Evolutionary conservation across 2,329 filamentous ascomycete genomes (phyloP).

Genomic region (Botrytis aclada): DNA sequence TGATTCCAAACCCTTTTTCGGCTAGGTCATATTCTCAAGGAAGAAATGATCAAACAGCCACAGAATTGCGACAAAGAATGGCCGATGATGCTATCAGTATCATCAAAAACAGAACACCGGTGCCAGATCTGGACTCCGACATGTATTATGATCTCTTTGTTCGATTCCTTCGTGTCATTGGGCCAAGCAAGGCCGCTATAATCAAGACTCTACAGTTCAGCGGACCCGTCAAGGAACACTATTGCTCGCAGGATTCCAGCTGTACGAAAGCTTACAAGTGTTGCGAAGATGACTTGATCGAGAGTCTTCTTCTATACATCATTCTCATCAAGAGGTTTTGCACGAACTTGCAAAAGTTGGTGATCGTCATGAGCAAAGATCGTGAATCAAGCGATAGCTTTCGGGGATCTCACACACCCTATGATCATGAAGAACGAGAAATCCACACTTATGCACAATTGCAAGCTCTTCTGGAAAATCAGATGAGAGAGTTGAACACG

Average conservation of each 20-base stretch:
- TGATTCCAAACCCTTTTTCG: background rate
- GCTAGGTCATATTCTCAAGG: background rate
- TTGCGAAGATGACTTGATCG: background rate
- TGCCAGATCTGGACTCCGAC: background rate
- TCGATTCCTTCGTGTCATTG: background rate
- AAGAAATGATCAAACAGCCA: background rate
- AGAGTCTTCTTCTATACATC: background rate
- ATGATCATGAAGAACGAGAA: background rate
- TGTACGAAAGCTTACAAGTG: fast-evolving
- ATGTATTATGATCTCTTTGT: background rate
- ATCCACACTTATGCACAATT: fast-evolving
- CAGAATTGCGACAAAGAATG: too few species aligned
- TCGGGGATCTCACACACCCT: fast-evolving
- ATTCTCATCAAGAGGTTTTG: background rate
- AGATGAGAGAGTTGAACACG: background rate
- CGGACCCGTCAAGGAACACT: background rate
- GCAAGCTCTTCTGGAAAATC: background rate
- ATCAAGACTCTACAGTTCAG: background rate
- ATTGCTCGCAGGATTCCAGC: background rate
- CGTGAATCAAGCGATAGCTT: background rate
- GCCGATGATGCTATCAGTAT: background rate
- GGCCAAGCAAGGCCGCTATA: background rate
- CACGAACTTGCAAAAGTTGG: background rate
- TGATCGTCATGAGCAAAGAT: background rate
- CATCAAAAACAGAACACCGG: background rate